Conservation (phyloP, 108 stramenopile species). For the Cylindrotheca fusiformis region DNA sequence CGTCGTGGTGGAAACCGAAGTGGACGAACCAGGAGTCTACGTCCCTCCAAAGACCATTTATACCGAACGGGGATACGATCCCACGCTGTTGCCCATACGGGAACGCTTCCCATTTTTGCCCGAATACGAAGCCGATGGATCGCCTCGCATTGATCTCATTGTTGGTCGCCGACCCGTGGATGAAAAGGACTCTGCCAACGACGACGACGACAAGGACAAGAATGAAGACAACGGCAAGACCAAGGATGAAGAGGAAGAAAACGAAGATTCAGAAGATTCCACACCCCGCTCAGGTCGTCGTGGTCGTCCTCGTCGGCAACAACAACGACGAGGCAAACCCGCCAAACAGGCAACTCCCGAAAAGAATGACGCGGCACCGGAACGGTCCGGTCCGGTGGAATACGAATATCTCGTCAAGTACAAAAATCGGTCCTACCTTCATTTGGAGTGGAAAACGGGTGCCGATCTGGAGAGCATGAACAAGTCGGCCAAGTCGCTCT, state of each 20-base stretch:
- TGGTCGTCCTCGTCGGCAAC: conserved; percentile 28
- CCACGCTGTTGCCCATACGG: conserved; percentile 65
- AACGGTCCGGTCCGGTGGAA: conserved; percentile 49
- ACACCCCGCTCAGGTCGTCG: not conserved
- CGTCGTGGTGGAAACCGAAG: not conserved
- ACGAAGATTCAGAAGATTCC: conserved; percentile 26
- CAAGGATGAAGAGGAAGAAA: conserved; percentile 26
- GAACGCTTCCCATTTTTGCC: conserved; percentile 90
- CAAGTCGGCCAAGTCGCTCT: conserved; percentile 81
- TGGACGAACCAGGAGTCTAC: not conserved
- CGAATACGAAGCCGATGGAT: conserved; percentile 91
- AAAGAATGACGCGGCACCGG: conserved; percentile 10
- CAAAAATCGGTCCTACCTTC: conserved; percentile 91
- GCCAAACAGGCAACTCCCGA: conserved; percentile 1
- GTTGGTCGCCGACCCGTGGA: conserved; percentile 89
- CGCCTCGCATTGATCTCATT: conserved; percentile 89
- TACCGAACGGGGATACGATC: conserved; percentile 81
- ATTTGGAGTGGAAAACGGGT: conserved; percentile 85
- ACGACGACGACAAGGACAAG: conserved; percentile 21
- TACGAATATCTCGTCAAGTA: conserved; percentile 97
- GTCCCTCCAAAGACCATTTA: conserved; percentile 43
- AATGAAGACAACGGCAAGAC: conserved; percentile 29
- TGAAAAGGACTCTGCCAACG: conserved; percentile 41
- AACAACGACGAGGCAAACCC: conserved; percentile 15
- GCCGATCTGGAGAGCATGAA: conserved; percentile 85